Evolutionary conservation across 1,284 basidiomycete genomes (phyloP), one percentile per base, ranked within the genome.

Genomic region (Porodaedalea pini): DNA sequence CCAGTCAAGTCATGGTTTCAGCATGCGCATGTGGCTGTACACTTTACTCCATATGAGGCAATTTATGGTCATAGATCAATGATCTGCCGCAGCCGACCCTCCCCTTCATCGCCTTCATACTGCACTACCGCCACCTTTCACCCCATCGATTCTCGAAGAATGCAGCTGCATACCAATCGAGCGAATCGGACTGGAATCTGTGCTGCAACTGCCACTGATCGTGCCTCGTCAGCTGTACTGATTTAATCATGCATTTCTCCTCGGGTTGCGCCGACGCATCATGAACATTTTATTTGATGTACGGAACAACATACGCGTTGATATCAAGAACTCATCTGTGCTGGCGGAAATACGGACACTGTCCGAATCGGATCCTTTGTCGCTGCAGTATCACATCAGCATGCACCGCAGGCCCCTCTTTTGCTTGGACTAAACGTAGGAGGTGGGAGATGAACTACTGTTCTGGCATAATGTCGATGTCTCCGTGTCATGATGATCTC

Each of bases 181-280:
- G 19, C 27, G 19, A n/a, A 29, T 47, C 45, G 45, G 45, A 31
- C 45, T 25, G 21, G 5, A 44, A 23, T 44, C 21, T 44, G 21
- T 23, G 8, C 40, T 44, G 41, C 27, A 31, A 47, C 27, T 47
- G 23, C 45, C 45, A 47, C 45, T 47, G 45, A 47, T 47, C 25
- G 45, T 47, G 1, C 45, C 45, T 47, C 10, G 13, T 15, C 23
- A 17, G 27, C 27, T n/a, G 41, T 23, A 19, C 41, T 44, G 5
- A 44, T 44, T 10, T 19, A 15, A 47, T 15, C 29, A 10, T 31
- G 2, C 45, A 47, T 47, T 31, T 31, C 45, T 47, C 45, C 45
- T 47, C 45, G 45, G 45, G 45, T n/a, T 17, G 25, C 25, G 2
- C 45, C 45, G 45, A 32, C 23, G 29, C 25, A 47, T 47, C 45